Percentiles rank a stretch among this genome's conserved stretches.
phyloP scores from a whole-genome alignment of 2,329 filamentous ascomycete species.

The Chaetomiaceae sp. region DNA sequence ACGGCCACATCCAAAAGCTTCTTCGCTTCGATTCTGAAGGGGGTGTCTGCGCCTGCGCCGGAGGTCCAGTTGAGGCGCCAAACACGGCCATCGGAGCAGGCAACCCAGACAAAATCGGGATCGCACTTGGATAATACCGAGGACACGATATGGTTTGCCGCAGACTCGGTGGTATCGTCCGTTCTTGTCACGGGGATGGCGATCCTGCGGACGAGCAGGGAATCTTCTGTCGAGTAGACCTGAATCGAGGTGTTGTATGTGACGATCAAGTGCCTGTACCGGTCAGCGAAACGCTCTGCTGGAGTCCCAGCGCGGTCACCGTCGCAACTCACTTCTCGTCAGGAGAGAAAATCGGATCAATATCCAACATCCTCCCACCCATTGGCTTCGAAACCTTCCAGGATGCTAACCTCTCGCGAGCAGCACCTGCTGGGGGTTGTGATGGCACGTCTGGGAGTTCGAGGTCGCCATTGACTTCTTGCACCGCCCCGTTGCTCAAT shows the following conservation, averaged over 20 bases:
- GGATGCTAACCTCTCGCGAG: slow-evolving; percentile 18
- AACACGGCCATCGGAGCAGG: slow-evolving; percentile 53
- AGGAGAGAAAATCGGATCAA: slow-evolving; percentile 57
- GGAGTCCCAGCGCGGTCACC: neutral
- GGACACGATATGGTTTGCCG: slow-evolving; percentile 37
- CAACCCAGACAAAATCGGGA: slow-evolving; percentile 54
- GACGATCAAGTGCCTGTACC: slow-evolving; percentile 65
- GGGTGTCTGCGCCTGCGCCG: slow-evolving; percentile 39
- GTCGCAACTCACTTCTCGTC: slow-evolving; percentile 57
- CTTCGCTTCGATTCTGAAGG: slow-evolving; percentile 40
- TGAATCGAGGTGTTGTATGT: slow-evolving; percentile 71
- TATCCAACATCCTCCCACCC: slow-evolving; percentile 61
- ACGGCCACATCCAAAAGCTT: slow-evolving; percentile 45
- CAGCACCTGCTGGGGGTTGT: neutral
- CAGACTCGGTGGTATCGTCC: slow-evolving; percentile 28
- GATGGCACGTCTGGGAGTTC: slow-evolving; percentile 16
- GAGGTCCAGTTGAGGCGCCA: slow-evolving; percentile 57
- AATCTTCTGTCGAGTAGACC: slow-evolving; percentile 76
- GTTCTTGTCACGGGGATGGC: slow-evolving; percentile 40
- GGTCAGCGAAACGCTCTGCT: slow-evolving; percentile 26
- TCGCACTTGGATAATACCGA: slow-evolving; percentile 39
- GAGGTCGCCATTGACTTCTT: slow-evolving; percentile 13
- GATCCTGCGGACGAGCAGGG: slow-evolving; percentile 72
- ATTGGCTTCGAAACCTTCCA: slow-evolving; percentile 62
- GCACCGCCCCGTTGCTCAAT: neutral